Conservation (phyloP, 164 flowering plant genomes). For the Liriodendron chinense region DNA sequence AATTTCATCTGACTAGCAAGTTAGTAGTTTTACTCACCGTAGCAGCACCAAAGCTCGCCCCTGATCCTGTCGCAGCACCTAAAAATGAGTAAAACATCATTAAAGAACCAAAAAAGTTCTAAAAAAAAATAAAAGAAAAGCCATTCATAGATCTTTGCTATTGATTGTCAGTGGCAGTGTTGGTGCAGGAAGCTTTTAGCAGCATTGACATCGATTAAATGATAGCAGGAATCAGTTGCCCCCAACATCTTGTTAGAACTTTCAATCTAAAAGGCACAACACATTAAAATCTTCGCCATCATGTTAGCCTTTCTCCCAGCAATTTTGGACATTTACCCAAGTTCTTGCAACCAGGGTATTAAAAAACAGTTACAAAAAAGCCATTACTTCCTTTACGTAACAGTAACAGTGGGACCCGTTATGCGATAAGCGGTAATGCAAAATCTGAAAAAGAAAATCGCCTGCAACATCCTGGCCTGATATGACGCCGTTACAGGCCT, state of each 20-base stretch:
- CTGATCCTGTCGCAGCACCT: constrained; percentile 77
- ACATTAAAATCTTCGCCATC: too few species aligned
- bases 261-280: not conserved
- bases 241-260: not conserved
- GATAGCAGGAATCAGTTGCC: not conserved
- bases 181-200: not conserved
- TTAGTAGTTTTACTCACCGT: constrained; percentile 53
- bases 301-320: too few species aligned
- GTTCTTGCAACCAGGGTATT: too few species aligned
- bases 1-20: not conserved
- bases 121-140: not conserved
- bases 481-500: too few species aligned
- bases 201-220: not conserved
- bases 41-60: constrained; percentile 73
- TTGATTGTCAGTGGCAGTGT: not conserved
- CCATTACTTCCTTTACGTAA: too few species aligned
- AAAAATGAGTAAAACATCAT: constrained; percentile 10
- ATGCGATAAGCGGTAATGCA: too few species aligned
- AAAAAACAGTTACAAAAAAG: too few species aligned
- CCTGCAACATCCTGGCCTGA: too few species aligned
- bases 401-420: too few species aligned
- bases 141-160: not conserved
- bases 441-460: too few species aligned
- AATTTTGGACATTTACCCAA: too few species aligned
- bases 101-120: not conserved